Conservation (phyloP, 1,284 basidiomycete genomes). For the Microstroma glucosiphilum region DNA sequence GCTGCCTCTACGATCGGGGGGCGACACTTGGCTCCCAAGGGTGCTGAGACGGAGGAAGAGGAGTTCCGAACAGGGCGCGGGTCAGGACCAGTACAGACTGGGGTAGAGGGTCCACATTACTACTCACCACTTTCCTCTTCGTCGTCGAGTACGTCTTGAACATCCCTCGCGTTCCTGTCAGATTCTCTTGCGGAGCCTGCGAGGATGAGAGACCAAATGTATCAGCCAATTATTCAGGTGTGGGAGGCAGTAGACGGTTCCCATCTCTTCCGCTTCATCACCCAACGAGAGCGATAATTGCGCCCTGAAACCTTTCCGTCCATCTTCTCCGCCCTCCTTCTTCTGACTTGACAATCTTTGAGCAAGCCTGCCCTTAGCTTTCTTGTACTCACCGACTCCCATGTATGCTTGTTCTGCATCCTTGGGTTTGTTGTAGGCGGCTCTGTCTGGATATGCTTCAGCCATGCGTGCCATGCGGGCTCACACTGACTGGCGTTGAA, state of each 20-base stretch:
- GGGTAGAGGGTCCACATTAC: too few species aligned
- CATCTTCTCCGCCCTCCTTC: slow-evolving; percentile 5
- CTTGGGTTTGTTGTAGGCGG: slow-evolving; percentile 35
- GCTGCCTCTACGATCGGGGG: slow-evolving; percentile 13
- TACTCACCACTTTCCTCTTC: slow-evolving; percentile 7
- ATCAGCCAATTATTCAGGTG: background rate
- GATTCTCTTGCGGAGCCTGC: slow-evolving; percentile 36
- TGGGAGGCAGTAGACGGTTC: slow-evolving; percentile 7
- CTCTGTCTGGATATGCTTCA: slow-evolving; percentile 38
- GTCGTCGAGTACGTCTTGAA: slow-evolving; percentile 41
- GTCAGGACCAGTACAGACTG: too few species aligned
- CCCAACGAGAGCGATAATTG: slow-evolving; percentile 1
- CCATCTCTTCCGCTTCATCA: background rate
- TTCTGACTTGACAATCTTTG: background rate
- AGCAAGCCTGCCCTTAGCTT: too few species aligned
- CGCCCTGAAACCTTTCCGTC: background rate
- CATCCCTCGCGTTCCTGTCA: slow-evolving; percentile 43
- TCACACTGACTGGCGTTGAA: slow-evolving; percentile 44
- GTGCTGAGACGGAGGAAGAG: slow-evolving; percentile 16
- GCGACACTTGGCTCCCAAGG: slow-evolving; percentile 46
- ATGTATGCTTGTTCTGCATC: slow-evolving; percentile 27
- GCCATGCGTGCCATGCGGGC: slow-evolving; percentile 47
- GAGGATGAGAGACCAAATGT: background rate
- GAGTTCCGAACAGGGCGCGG: too few species aligned
- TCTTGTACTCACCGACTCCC: slow-evolving; percentile 40